phyloP scores from a whole-genome alignment of 176 grass and related monocot species.

The Saccharum officinarum region DNA sequence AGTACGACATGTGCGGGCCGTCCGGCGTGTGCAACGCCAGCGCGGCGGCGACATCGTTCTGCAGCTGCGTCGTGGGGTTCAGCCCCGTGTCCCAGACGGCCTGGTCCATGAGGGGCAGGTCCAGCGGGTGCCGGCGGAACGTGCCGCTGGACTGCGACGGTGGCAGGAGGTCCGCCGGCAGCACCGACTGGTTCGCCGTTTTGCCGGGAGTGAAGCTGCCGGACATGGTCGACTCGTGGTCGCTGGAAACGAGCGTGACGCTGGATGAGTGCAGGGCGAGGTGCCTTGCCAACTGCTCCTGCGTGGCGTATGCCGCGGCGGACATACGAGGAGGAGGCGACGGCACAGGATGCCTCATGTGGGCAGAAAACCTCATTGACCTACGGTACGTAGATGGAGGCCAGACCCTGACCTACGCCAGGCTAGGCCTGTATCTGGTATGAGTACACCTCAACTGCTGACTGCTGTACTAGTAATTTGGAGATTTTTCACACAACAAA shows the following conservation, averaged over 20 bases:
- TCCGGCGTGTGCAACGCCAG: no score
- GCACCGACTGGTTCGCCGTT: background rate
- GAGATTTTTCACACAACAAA: no score
- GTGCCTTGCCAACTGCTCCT: constrained; percentile 49
- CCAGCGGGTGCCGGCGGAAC: constrained; percentile 31
- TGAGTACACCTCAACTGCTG: no score
- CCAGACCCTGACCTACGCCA: background rate
- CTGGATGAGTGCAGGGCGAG: constrained; percentile 23
- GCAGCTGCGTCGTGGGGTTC: constrained; percentile 36
- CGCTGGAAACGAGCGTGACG: background rate
- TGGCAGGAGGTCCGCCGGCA: background rate
- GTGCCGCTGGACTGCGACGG: constrained; percentile 17
- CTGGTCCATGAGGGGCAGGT: constrained; percentile 12
- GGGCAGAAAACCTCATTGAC: background rate
- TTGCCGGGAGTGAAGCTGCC: constrained; percentile 42
- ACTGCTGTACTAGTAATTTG: no score
- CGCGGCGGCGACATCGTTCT: background rate
- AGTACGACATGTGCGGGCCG: no score
- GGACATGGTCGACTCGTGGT: background rate
- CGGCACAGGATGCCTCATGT: background rate
- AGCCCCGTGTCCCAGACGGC: background rate
- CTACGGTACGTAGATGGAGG: constrained; percentile 9
- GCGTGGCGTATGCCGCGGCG: constrained; percentile 32
- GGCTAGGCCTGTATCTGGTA: no score
- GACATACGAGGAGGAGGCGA: background rate